Evolutionary conservation across 371 early-diverging fungal species (phyloP), one percentile per base, ranked within the genome.

Genomic region (Rhizomucor miehei): DNA sequence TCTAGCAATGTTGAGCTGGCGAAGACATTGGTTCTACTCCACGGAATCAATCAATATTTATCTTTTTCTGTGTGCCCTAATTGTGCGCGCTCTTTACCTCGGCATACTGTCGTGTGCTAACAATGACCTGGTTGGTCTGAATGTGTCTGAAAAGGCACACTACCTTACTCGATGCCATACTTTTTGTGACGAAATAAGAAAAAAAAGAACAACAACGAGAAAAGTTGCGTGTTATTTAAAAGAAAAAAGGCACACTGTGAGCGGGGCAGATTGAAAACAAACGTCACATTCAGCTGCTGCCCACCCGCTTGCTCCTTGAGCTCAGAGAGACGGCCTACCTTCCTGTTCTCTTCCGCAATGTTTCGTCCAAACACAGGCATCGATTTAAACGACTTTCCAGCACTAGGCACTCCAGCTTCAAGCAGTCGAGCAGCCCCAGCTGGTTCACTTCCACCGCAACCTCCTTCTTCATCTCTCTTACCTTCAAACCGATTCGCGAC

Each of bases 101-200:
- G 57, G 75, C 66, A 37, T 51, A 60, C 35, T 66, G 70, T 50
- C 67, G 67, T 11, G 63, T 58, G 59, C 73, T 74, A 10, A 84
- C 80, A 55, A 84, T 69, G 41, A 84, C 74, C 56, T 84, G 84
- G 10, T 80, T 70, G 47, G 84, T 81, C 56, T 84, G 84, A 57
- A 84, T 69, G 59, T 84, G 77, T 47, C 84, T 71, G 56, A 76
- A 84, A 38, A 84, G 69, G 49, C 80, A 80, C 38, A 84, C 68
- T 24, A 73, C 65, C 50, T 69, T 58, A 8, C 35, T 44, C 46
- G 44, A 44, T 25, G 17, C 29, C 29, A 29, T 29, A 5, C 8
- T 29, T n/a, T n/a, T 39, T 20, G 14, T 23, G 24, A 11, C 48
- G 38, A 16, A n/a, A 1, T 16, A 41, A 29, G 35, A 5, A 44